Evolutionary conservation across 1,284 basidiomycete genomes (phyloP), one percentile per base, ranked within the genome.

Genomic region (Athelia sp.): DNA sequence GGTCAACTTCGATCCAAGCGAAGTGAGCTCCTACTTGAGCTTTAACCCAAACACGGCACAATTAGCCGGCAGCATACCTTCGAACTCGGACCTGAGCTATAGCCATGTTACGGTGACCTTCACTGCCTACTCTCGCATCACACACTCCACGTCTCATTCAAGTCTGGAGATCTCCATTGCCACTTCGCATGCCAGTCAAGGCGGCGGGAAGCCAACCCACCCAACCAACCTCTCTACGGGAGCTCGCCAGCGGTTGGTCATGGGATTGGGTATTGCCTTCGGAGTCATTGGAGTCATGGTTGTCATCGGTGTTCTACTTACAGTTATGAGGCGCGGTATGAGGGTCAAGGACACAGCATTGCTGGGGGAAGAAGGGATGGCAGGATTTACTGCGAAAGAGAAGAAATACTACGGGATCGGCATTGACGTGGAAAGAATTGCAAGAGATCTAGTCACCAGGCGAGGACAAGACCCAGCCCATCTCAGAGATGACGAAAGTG

Each of bases 61-160:
- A n/a, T 62, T 88, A 34, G 62, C 67, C 29, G 86, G 87, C 17
- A 71, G 56, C n/a, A 62, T 87, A 29, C 84, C 85, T 19, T 45
- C 56, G 21, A 64, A 76, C 48, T 63, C 63, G 1, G 64, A 68
- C 45, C 56, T 53, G 47, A 48, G 65, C 26, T 58, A 66, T 17
- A 53, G 52, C 6, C 71, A 72, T 47, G 69, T 83, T 40, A 62
- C 66, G 2, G 68, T 83, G 46, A 77, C 75, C 4, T 84, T 89
- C 56, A 81, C 82, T 4, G 80, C 82, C 2, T 84, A 81, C 62
- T 84, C 83, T 36, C 69, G 64, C 43, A 52, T 74, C 22, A 88
- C 84, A 2, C 84, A 84, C 58, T 86, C 87, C 8, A 84, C 79
- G 0, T 91, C 87, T 11, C 82, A 84, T 57, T 69, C 82, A 1